Evolutionary conservation across 495 filamentous ascomycete genomes (phyloP).

Genomic region (Hyaloscypha finlandica): DNA sequence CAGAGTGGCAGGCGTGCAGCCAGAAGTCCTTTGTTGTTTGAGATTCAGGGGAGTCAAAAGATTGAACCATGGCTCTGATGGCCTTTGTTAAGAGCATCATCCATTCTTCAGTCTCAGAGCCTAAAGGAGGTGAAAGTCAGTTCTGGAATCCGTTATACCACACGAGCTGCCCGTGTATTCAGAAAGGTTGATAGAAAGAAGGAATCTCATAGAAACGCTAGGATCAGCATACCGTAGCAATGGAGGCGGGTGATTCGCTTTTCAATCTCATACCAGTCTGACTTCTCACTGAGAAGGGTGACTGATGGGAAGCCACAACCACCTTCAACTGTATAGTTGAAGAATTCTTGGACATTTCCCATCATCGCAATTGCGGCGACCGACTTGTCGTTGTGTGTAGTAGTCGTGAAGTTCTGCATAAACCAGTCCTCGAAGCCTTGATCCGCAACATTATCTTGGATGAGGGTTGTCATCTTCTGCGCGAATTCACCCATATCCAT

Average conservation of each 20-base stretch:
- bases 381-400: not conserved
- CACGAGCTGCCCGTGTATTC: too few species aligned
- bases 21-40: too few species aligned
- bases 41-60: too few species aligned
- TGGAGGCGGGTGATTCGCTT: constrained; percentile 39
- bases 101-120: constrained; percentile 34
- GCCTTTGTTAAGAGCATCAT: not conserved
- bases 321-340: constrained; percentile 41
- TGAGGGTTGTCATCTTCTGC: not conserved
- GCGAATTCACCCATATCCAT: not conserved
- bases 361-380: constrained; percentile 45
- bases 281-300: constrained; percentile 45
- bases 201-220: too few species aligned
- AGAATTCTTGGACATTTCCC: constrained; percentile 49
- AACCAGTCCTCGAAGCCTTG: not conserved
- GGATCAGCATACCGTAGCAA: constrained; percentile 16
- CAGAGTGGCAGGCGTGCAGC: too few species aligned
- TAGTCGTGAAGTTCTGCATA: not conserved
- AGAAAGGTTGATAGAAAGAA: too few species aligned
- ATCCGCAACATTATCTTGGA: not conserved
- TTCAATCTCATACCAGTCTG: constrained; percentile 44
- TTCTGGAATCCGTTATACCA: too few species aligned
- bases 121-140: constrained; percentile 15
- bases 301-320: constrained; percentile 51
- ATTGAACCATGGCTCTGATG: too few species aligned